Evolutionary conservation across 2,329 filamentous ascomycete species (phyloP), one percentile per base, ranked within the genome.

Genomic region (Colletotrichum caudatum): DNA sequence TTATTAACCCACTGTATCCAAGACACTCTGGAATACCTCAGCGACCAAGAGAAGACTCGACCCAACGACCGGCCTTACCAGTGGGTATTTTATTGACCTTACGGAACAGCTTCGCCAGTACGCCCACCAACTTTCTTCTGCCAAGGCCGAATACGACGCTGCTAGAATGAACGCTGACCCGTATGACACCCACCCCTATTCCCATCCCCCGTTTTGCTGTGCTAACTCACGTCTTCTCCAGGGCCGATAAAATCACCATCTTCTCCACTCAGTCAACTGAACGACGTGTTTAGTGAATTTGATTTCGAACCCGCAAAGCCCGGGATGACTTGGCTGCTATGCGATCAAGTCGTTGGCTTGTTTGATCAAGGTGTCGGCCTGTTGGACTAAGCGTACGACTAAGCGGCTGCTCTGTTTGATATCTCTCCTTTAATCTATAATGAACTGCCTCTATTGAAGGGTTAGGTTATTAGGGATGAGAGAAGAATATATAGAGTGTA

Each of bases 21-120:
- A 86, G 92, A 94, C 74, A 96, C 94, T 72, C 93, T 97, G 81
- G 91, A 94, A 82, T 92, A 92, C 82, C 87, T 98, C 75, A 92
- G 90, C 86, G 94, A 97, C 80, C 91, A 91, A 80, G 95, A 98
- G 81, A 93, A 95, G 84, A 91, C 92, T 76, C 90, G 94, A 80
- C 92, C 93, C 72, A 86, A 90, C 82, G 95, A 98, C 82, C 91
- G 93, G 78, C 94, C 94, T 76, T 98, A 98, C 86, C 87, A 94
- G 93, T 88, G 94, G 94, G 80, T 98, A 98, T 84, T 98, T 98
- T 81, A 92, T 98, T 84, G 95, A 98, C 85, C 91, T 98, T 73
- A 91, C 97, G 81, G 94, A 97, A 81, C 95, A 98, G 89, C 94
- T 98, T 77, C 90, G 91, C 80, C 90, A 94, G 80, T 97, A 97